phyloP scores from a whole-genome alignment of 2,329 filamentous ascomycete species.

The Cordyceps farinosa region DNA sequence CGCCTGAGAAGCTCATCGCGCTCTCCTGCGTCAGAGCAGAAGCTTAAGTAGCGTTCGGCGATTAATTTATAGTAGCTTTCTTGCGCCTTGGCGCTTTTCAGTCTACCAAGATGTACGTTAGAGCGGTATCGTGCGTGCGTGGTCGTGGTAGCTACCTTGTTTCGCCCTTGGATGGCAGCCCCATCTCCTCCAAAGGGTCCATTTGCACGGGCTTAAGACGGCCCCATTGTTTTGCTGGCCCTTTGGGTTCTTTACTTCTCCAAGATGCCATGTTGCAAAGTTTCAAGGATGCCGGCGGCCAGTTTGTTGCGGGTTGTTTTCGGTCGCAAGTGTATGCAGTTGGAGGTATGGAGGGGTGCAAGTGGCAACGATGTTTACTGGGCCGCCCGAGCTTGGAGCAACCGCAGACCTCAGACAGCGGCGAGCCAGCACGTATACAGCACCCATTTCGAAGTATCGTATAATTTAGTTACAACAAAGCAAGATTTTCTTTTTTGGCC shows the following conservation, averaged over 20 bases:
- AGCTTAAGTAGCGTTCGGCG: constrained; percentile 82
- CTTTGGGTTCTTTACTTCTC: constrained; percentile 31
- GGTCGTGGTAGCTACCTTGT: constrained; percentile 54
- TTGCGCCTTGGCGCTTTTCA: constrained; percentile 73
- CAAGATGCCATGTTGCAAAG: constrained; percentile 20
- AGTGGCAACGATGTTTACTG: neutral
- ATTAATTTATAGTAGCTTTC: constrained; percentile 85
- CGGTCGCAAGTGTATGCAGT: neutral
- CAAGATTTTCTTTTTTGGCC: no score
- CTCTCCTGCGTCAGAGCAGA: constrained; percentile 72
- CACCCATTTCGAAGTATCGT: no score
- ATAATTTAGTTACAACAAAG: no score
- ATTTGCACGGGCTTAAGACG: constrained; percentile 69
- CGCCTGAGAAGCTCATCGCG: constrained; percentile 70
- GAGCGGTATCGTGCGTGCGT: constrained; percentile 18
- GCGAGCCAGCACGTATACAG: no score
- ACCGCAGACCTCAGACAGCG: no score
- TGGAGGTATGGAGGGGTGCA: neutral
- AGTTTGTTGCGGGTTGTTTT: neutral
- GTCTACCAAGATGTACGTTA: constrained; percentile 38
- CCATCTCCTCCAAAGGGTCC: constrained; percentile 77
- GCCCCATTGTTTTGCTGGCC: constrained; percentile 57
- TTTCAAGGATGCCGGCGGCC: neutral
- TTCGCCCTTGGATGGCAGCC: constrained; percentile 88
- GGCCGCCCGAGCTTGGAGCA: no score